Conservation (phyloP, 1,139 yeast genomes). For the Arxiozyma slooffiae region DNA sequence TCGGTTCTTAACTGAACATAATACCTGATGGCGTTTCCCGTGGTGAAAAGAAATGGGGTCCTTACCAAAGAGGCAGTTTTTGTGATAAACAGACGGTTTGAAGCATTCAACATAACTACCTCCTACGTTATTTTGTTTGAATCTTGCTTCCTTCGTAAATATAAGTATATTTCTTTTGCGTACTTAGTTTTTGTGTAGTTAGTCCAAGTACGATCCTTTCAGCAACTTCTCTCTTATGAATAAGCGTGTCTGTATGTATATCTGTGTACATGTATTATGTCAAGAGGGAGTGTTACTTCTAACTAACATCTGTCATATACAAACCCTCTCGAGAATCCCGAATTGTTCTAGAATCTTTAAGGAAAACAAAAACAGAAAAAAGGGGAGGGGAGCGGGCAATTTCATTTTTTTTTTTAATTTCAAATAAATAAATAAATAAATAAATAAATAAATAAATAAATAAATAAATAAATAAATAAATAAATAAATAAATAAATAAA, state of each 20-base stretch:
- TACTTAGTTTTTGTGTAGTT: too few relatives aligned
- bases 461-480: too few relatives aligned
- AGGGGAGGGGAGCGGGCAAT: too few relatives aligned
- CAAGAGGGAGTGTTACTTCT: too few relatives aligned
- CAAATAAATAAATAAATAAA: too few relatives aligned
- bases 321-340: neutral
- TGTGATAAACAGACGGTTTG: neutral
- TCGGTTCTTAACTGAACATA: slow-evolving; percentile 33
- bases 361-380: neutral
- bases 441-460: too few relatives aligned
- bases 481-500: too few relatives aligned
- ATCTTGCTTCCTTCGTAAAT: neutral
- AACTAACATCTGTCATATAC: neutral
- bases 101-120: neutral
- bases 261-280: neutral
- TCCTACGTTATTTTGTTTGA: neutral
- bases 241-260: neutral
- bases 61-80: neutral
- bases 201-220: too few relatives aligned
- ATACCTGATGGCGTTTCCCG: slow-evolving; percentile 1
- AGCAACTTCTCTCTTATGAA: too few relatives aligned
- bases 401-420: too few relatives aligned
- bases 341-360: neutral
- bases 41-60: neutral
- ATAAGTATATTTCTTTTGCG: neutral